Percentiles rank a stretch among this genome's conserved stretches.
Evolutionary conservation across 2,329 filamentous ascomycete species (phyloP).

Genomic region (Ambrosiella xylebori): DNA sequence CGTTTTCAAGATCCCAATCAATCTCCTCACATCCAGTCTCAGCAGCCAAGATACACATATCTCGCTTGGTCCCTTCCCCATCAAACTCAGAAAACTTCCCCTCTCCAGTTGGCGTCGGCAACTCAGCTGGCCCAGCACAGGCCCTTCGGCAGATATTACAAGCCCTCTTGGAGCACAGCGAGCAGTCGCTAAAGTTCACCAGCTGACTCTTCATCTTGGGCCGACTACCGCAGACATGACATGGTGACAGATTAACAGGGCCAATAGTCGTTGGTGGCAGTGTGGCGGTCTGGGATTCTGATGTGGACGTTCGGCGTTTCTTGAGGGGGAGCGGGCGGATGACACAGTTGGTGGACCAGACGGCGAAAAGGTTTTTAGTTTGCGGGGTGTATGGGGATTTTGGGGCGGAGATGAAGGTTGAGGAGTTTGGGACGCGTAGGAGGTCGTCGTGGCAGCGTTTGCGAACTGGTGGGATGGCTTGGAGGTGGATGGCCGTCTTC

Average conservation of each 20-base stretch:
- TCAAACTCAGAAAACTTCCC: not conserved
- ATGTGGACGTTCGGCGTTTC: not conserved
- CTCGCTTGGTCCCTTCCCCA: slow-evolving; percentile 15
- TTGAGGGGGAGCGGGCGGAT: slow-evolving; percentile 2
- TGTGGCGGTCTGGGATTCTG: not conserved
- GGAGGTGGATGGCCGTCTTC: not conserved
- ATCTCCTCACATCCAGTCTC: not conserved
- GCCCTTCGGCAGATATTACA: slow-evolving; percentile 54
- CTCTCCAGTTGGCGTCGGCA: not conserved
- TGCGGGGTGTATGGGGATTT: not conserved
- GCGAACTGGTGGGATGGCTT: not conserved
- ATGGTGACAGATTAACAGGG: slow-evolving; percentile 29
- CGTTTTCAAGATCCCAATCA: slow-evolving; percentile 22
- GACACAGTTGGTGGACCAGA: slow-evolving; percentile 3
- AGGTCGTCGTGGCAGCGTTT: slow-evolving; percentile 11
- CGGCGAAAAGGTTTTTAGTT: not conserved
- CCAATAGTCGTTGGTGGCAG: slow-evolving; percentile 9
- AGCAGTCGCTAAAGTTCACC: slow-evolving; percentile 47
- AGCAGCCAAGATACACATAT: not conserved
- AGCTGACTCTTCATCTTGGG: slow-evolving; percentile 49
- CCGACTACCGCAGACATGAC: slow-evolving; percentile 49
- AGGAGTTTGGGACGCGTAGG: not conserved
- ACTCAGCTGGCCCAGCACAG: slow-evolving; percentile 33
- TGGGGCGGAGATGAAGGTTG: not conserved
- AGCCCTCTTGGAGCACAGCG: slow-evolving; percentile 41